phyloP scores from a whole-genome alignment of 2,329 filamentous ascomycete genomes.

The Exophiala xenobiotica region DNA sequence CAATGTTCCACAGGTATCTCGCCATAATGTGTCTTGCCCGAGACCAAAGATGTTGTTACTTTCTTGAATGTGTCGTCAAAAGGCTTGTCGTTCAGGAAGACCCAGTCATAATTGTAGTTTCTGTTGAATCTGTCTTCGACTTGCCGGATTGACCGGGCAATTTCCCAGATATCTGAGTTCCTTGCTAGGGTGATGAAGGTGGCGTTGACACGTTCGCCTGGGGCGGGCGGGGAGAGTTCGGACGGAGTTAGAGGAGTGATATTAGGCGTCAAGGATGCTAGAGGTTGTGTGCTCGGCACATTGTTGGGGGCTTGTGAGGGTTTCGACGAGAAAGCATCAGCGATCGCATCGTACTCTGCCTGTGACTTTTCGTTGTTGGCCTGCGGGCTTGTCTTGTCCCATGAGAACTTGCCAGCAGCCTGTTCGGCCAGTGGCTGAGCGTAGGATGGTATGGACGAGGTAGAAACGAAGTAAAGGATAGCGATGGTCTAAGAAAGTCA shows the following conservation, averaged over 20 bases:
- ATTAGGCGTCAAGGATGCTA: slow-evolving; percentile 21
- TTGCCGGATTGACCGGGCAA: slow-evolving; percentile 90
- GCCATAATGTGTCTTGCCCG: slow-evolving; percentile 87
- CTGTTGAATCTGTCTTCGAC: slow-evolving; percentile 98
- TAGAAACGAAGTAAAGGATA: slow-evolving; percentile 80
- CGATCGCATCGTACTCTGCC: slow-evolving; percentile 5
- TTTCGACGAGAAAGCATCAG: slow-evolving; percentile 17
- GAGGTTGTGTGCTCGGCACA: slow-evolving; percentile 32
- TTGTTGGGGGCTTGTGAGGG: slow-evolving; percentile 12
- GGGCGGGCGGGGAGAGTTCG: slow-evolving; percentile 46
- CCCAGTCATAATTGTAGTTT: slow-evolving; percentile 97
- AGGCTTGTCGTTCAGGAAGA: slow-evolving; percentile 94
- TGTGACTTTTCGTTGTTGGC: slow-evolving; percentile 5
- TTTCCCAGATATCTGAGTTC: slow-evolving; percentile 94
- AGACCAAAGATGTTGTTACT: slow-evolving; percentile 84
- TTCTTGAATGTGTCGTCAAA: slow-evolving; percentile 94
- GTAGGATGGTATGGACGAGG: slow-evolving; percentile 49
- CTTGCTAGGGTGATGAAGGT: slow-evolving; percentile 95
- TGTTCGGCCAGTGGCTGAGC: slow-evolving; percentile 28
- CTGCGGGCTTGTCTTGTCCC: slow-evolving; percentile 10
- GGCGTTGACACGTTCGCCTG: slow-evolving; percentile 83
- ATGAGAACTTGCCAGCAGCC: slow-evolving; percentile 25
- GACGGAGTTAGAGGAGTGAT: slow-evolving; percentile 8
- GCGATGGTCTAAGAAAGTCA: slow-evolving; percentile 55
- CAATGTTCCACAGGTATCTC: slow-evolving; percentile 88